These are phyloP conservation scores for Trichoderma brevicompactum DNA, from an alignment of 2,329 filamentous ascomycete species.

Conservation along the genomic window DNA sequence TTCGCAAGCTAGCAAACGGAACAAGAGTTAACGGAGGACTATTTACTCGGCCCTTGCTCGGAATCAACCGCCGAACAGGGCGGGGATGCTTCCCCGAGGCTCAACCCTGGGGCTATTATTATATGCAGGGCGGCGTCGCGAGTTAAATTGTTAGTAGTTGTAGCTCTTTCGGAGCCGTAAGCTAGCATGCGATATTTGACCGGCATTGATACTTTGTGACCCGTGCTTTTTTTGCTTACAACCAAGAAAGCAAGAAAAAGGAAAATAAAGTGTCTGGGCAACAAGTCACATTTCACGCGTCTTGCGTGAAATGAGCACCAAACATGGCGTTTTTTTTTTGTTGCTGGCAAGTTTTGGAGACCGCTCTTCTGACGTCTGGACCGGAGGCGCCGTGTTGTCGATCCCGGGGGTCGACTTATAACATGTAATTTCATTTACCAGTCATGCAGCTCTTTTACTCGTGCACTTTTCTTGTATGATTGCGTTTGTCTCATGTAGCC, in stretches of 20 bases:
- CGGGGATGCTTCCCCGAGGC: background rate
- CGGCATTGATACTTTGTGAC: too few relatives aligned
- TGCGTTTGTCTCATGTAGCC: background rate
- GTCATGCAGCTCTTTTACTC: background rate
- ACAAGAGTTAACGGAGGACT: background rate
- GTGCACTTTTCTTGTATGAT: background rate
- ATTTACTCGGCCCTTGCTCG: conserved; percentile 1
- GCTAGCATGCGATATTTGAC: too few relatives aligned
- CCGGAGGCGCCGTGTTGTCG: background rate
- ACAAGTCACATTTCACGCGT: background rate
- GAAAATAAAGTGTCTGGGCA: background rate
- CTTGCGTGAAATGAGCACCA: background rate
- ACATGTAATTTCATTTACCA: background rate
- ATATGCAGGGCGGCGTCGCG: background rate
- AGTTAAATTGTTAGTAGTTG: too few relatives aligned
- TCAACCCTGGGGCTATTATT: too few relatives aligned
- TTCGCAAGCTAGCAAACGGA: background rate
- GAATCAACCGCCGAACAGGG: conserved; percentile 2
- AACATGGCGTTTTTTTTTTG: background rate
- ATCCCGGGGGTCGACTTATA: background rate
- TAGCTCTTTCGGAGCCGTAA: too few relatives aligned
- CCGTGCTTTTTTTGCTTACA: too few relatives aligned
- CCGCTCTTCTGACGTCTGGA: conserved; percentile 21
- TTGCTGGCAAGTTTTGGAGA: background rate
- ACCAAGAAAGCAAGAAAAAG: background rate